Conservation (phyloP, 1,284 basidiomycete genomes). For the Phellopilus nigrolimitatus region DNA sequence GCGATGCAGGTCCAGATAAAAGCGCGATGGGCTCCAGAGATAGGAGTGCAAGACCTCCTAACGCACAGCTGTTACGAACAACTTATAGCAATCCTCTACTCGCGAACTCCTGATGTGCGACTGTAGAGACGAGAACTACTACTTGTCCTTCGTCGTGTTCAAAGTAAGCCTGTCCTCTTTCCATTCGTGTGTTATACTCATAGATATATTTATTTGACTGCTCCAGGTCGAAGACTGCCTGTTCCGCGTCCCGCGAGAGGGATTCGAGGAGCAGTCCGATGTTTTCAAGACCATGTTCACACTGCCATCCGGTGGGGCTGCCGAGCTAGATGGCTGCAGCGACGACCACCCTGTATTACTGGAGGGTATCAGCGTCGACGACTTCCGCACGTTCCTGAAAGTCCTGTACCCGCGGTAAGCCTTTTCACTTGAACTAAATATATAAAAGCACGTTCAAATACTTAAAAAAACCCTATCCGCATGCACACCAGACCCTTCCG, state of each 20-base stretch:
- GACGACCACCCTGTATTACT: constrained; percentile 11
- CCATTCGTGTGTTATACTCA: not conserved
- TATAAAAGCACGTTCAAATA: not conserved
- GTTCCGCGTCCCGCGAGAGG: constrained; percentile 12
- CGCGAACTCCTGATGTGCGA: not conserved
- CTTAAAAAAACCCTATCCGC: not conserved
- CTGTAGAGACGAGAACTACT: not conserved
- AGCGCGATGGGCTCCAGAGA: no score
- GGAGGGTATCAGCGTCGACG: not conserved
- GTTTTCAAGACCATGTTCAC: constrained; percentile 13
- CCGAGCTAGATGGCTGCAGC: not conserved
- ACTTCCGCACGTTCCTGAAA: constrained; percentile 9
- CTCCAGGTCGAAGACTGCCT: constrained; percentile 12
- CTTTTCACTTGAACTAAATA: not conserved
- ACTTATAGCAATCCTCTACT: not conserved
- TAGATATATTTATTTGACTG: not conserved
- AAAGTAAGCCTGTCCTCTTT: not conserved
- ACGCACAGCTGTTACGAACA: not conserved
- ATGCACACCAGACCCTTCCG: not conserved
- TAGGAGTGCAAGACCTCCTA: no score
- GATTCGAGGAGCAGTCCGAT: constrained; percentile 13
- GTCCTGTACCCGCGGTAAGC: not conserved
- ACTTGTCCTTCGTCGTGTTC: not conserved
- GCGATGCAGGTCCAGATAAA: no score
- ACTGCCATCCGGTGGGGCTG: not conserved